Percentiles rank a stretch among this genome's conserved stretches.
phyloP scores from a whole-genome alignment of 805 yeast species.

The Candida ficus region DNA sequence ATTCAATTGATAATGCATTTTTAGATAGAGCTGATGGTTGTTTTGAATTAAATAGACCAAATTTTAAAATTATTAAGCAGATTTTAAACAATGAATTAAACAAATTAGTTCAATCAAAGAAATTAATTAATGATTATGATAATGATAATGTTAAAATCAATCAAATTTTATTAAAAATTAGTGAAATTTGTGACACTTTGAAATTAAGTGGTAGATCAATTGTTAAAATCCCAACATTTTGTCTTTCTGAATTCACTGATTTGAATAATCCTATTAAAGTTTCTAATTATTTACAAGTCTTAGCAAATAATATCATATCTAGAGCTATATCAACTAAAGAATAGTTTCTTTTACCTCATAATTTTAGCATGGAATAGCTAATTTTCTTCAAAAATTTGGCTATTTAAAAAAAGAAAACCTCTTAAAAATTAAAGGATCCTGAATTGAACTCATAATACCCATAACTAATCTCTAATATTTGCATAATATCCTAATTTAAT shows the following conservation, averaged over 20 bases:
- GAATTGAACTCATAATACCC: no score
- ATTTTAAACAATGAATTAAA: constrained; percentile 28
- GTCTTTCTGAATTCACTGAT: constrained; percentile 4
- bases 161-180: constrained; percentile 1
- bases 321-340: not conserved
- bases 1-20: constrained; percentile 39
- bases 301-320: not conserved
- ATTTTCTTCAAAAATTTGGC: no score
- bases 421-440: no score
- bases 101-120: not conserved
- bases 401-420: no score
- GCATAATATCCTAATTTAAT: no score
- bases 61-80: constrained; percentile 23
- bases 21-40: constrained; percentile 37
- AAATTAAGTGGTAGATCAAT: constrained; percentile 11
- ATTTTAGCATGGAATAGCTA: no score
- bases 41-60: constrained; percentile 32
- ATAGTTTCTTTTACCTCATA: no score
- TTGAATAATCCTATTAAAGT: not conserved
- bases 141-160: not conserved
- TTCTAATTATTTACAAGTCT: not conserved
- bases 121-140: not conserved
- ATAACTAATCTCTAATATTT: no score
- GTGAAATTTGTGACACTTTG: constrained; percentile 4
- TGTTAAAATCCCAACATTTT: constrained; percentile 4